Conservation (phyloP, 2,329 filamentous ascomycete species). For the Allantophomopsis lycopodina region DNA sequence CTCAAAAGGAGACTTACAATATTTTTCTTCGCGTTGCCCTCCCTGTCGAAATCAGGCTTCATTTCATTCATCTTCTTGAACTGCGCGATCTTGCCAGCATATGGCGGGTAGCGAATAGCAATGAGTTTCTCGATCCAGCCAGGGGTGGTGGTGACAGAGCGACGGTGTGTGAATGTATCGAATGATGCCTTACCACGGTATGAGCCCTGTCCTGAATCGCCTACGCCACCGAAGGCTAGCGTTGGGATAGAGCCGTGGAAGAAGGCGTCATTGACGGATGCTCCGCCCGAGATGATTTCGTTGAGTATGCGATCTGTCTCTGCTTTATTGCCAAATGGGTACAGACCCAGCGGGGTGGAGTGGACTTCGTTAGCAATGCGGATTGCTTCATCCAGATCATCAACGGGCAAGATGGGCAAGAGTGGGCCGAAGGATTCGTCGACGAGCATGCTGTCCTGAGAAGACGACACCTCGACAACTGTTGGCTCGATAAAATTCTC, state of each 20-base stretch:
- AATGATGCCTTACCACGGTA: slow-evolving; percentile 70
- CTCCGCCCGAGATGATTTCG: slow-evolving; percentile 53
- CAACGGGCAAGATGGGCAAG: slow-evolving; percentile 67
- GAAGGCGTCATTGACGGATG: slow-evolving; percentile 50
- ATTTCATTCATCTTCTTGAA: slow-evolving; percentile 26
- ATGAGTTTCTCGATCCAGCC: slow-evolving; percentile 54
- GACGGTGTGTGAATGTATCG: slow-evolving; percentile 50
- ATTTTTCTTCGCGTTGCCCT: slow-evolving; percentile 36
- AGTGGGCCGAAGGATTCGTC: slow-evolving; percentile 93
- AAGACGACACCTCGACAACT: slow-evolving; percentile 66
- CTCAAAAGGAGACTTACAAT: slow-evolving; percentile 36
- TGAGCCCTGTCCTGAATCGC: slow-evolving; percentile 60
- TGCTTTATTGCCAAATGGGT: slow-evolving; percentile 68
- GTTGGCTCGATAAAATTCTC: slow-evolving; percentile 85
- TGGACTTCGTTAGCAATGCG: slow-evolving; percentile 68
- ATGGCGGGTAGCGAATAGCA: slow-evolving; percentile 55
- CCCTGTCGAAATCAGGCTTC: slow-evolving; percentile 48
- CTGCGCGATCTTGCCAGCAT: slow-evolving; percentile 27
- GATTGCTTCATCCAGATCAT: slow-evolving; percentile 76
- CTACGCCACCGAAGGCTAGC: slow-evolving; percentile 72
- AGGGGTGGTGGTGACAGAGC: slow-evolving; percentile 45
- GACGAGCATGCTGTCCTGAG: slow-evolving; percentile 63
- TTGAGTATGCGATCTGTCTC: slow-evolving; percentile 58
- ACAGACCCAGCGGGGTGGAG: slow-evolving; percentile 71
- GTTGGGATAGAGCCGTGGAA: slow-evolving; percentile 60